These are phyloP conservation scores for Macrophomina phaseolina DNA, from an alignment of 2,329 filamentous ascomycete genomes.

Conservation along the genomic window DNA sequence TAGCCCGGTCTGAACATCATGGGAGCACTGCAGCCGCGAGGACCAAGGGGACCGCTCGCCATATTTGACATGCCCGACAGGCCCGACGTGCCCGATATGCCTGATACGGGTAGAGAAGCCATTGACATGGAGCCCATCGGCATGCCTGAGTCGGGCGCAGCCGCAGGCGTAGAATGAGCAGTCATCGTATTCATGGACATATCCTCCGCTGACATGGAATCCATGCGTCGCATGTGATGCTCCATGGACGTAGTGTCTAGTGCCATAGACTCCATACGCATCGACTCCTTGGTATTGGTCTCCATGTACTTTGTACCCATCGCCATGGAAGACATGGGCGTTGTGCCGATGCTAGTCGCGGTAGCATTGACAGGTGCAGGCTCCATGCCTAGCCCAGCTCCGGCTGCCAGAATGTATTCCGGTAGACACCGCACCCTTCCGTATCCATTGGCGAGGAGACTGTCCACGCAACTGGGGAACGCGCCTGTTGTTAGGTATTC, in stretches of 20 bases:
- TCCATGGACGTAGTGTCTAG: background rate
- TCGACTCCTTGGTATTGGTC: no score
- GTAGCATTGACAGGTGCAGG: background rate
- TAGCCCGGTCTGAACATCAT: slow-evolving; percentile 32
- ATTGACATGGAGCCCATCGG: background rate
- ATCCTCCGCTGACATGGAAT: background rate
- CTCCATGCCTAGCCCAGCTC: background rate
- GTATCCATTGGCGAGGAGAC: slow-evolving; percentile 31
- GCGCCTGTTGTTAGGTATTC: slow-evolving; percentile 30
- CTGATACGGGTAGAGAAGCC: no score
- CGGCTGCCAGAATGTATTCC: background rate
- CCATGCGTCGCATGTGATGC: background rate
- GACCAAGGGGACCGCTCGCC: slow-evolving; percentile 26
- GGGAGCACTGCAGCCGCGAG: slow-evolving; percentile 29
- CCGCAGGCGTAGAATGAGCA: background rate
- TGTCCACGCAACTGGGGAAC: slow-evolving; percentile 31
- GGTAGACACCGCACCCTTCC: slow-evolving; percentile 30
- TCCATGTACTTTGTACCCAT: background rate
- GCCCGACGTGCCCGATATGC: background rate
- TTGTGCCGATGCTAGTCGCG: background rate
- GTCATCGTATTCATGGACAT: background rate
- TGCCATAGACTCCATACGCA: no score
- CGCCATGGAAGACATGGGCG: background rate
- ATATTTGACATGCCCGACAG: background rate
- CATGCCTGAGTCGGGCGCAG: background rate